Evolutionary conservation across 306 rosid genomes (phyloP).

Genomic region (Crotalaria pallida): DNA sequence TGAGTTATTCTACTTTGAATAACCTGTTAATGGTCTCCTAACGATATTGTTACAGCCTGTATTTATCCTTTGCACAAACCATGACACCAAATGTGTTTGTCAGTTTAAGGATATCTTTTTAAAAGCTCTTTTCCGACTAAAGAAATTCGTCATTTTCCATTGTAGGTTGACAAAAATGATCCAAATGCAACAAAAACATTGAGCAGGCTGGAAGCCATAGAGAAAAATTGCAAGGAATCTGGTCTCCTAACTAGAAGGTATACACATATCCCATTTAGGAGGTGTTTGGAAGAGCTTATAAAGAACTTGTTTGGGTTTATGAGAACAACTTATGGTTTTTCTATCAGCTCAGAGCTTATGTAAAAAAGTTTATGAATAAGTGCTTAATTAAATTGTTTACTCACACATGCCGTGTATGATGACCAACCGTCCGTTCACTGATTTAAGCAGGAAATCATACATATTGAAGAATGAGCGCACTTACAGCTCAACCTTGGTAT

Average conservation of each 20-base stretch:
- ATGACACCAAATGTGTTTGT: neutral
- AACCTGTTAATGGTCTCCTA: neutral
- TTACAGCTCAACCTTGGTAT: constrained; percentile 34
- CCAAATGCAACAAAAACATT: constrained; percentile 81
- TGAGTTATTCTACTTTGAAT: neutral
- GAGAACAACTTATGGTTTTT: too few species aligned
- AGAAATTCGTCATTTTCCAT: constrained; percentile 2
- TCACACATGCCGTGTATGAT: too few species aligned
- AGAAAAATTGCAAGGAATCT: constrained; percentile 74
- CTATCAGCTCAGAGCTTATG: too few species aligned
- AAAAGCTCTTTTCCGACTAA: constrained; percentile 12
- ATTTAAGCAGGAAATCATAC: constrained; percentile 41
- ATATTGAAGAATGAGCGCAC: constrained; percentile 18
- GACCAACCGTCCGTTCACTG: neutral
- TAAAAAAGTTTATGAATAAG: too few species aligned
- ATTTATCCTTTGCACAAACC: neutral
- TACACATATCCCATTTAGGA: neutral
- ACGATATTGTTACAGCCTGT: neutral
- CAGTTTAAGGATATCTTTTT: neutral
- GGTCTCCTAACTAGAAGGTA: constrained; percentile 69
- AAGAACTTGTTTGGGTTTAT: too few species aligned
- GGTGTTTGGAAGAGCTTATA: too few species aligned
- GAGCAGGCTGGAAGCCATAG: constrained; percentile 71
- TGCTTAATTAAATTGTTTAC: too few species aligned
- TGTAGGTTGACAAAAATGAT: constrained; percentile 76